Evolutionary conservation across 129 eudicot genomes (phyloP).

Genomic region (Tagetes patula): DNA sequence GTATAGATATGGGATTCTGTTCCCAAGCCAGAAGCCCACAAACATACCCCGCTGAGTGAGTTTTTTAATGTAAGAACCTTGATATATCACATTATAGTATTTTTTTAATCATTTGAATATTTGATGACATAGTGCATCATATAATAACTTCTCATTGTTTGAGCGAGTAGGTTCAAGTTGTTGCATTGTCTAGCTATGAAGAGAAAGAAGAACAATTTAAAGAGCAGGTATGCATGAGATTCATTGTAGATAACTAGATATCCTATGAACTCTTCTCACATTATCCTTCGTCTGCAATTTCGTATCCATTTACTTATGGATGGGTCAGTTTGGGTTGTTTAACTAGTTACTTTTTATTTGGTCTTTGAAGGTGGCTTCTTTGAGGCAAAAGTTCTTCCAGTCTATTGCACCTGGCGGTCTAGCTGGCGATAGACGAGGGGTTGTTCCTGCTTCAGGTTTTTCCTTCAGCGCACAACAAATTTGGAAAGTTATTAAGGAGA

Average conservation of each 20-base stretch:
- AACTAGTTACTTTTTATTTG: neutral
- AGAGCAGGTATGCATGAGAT: constrained; percentile 68
- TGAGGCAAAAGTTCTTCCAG: constrained; percentile 81
- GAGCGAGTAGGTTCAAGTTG: constrained; percentile 79
- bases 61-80: constrained; percentile 84
- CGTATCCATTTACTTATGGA: neutral
- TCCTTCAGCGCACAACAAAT: constrained; percentile 94
- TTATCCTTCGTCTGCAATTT: neutral
- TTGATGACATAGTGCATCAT: neutral
- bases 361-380: constrained; percentile 66
- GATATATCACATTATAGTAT: constrained; percentile 4
- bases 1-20: constrained; percentile 94
- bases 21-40: constrained; percentile 98
- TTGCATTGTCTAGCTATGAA: constrained; percentile 92
- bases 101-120: neutral
- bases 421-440: constrained; percentile 99
- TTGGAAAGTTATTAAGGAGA: constrained; percentile 93
- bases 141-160: constrained; percentile 23
- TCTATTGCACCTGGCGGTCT: constrained; percentile 98
- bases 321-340: constrained; percentile 9
- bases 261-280: neutral
- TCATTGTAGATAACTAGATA: neutral
- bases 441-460: constrained; percentile 98
- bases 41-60: constrained; percentile 87
- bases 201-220: constrained; percentile 97